These are phyloP conservation scores for Moesziomyces parantarcticus DNA, from an alignment of 1,284 basidiomycete species.

Conservation along the genomic window DNA sequence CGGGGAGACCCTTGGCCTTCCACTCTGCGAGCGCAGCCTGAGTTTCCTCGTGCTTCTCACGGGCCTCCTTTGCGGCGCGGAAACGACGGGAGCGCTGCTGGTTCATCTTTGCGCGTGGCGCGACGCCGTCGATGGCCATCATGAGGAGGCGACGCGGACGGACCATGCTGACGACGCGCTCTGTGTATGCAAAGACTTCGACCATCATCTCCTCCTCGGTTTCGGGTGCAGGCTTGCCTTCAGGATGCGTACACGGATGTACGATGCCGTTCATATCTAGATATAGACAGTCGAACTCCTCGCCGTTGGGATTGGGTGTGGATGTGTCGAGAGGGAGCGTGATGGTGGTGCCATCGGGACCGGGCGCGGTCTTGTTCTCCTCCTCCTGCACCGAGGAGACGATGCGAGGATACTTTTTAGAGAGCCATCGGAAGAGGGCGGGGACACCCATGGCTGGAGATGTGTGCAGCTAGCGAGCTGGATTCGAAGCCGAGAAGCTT, in stretches of 20 bases:
- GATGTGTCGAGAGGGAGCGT: conserved; percentile 85
- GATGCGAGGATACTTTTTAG: conserved; percentile 68
- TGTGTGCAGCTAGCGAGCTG: neutral
- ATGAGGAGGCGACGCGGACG: conserved; percentile 92
- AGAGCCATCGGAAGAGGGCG: conserved; percentile 68
- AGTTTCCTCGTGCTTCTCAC: conserved; percentile 88
- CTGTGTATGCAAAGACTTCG: conserved; percentile 96
- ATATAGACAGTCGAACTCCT: conserved; percentile 96
- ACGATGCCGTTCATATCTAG: conserved; percentile 75
- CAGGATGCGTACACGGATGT: conserved; percentile 98
- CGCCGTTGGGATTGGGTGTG: conserved; percentile 90
- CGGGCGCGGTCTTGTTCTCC: conserved; percentile 55
- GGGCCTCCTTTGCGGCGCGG: conserved; percentile 91
- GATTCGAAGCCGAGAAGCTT: too few relatives aligned
- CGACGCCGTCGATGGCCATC: conserved; percentile 99
- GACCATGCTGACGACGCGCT: conserved; percentile 96
- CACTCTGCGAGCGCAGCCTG: conserved; percentile 84
- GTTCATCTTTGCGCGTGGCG: conserved; percentile 99
- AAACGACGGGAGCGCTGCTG: conserved; percentile 97
- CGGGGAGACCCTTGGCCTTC: conserved; percentile 87
- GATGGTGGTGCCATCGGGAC: conserved; percentile 74
- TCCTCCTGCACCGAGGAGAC: conserved; percentile 66
- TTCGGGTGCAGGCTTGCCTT: conserved; percentile 88
- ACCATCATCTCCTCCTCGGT: conserved; percentile 99
- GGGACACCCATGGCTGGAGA: conserved; percentile 63